phyloP scores from a whole-genome alignment of 495 filamentous ascomycete species.

The Tuber calosporum region DNA sequence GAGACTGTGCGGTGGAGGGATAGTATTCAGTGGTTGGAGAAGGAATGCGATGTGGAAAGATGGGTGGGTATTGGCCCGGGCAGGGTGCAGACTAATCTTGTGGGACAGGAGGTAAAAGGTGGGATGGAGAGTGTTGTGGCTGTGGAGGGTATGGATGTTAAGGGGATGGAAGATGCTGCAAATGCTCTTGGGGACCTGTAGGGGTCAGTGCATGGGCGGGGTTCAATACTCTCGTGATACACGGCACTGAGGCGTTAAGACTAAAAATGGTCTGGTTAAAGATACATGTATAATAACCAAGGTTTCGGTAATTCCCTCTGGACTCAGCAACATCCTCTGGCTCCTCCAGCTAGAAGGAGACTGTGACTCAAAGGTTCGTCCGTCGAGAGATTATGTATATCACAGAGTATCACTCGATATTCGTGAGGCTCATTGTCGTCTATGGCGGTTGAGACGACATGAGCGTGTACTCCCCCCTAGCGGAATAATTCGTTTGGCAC shows the following conservation, averaged over 20 bases:
- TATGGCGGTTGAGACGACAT: not conserved
- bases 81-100: slow-evolving; percentile 87
- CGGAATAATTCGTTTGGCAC: not conserved
- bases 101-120: slow-evolving; percentile 88
- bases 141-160: slow-evolving; percentile 81
- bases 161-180: slow-evolving; percentile 70
- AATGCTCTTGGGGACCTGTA: slow-evolving; percentile 57
- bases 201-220: not conserved
- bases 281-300: not conserved
- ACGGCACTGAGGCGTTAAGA: not conserved
- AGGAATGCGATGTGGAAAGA: slow-evolving; percentile 70
- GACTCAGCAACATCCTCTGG: not conserved
- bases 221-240: not conserved
- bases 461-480: not conserved
- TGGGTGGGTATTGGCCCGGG: slow-evolving; percentile 95
- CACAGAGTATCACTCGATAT: not conserved
- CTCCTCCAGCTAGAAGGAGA: not conserved
- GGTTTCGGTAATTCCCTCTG: not conserved
- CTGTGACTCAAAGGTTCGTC: not conserved
- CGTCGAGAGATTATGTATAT: not conserved
- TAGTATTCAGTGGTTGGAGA: slow-evolving; percentile 79
- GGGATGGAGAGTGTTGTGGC: slow-evolving; percentile 79
- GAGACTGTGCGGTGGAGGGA: slow-evolving; percentile 94
- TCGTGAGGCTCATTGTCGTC: not conserved
- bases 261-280: not conserved